phyloP scores from a whole-genome alignment of 371 early-diverging fungal species.

The Mortierella sp. region DNA sequence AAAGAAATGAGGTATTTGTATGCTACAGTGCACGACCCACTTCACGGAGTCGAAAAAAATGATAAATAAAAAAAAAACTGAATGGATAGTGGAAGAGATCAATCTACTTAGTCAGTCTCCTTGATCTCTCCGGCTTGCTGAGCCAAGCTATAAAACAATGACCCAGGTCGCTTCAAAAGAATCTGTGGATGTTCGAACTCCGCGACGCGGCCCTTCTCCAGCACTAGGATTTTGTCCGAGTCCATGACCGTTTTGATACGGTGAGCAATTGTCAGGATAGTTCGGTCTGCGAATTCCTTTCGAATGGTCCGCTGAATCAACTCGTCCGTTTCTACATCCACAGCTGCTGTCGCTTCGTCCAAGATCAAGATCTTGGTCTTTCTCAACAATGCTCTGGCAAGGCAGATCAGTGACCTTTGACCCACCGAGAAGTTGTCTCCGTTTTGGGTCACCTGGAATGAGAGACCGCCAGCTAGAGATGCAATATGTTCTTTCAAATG shows the following conservation, averaged over 20 bases:
- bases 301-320: conserved; percentile 73
- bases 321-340: conserved; percentile 73
- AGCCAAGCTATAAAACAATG: conserved; percentile 68
- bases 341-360: conserved; percentile 76
- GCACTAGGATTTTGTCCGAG: conserved; percentile 82
- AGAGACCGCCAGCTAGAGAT: conserved; percentile 57
- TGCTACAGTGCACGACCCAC: no score
- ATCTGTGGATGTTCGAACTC: conserved; percentile 75
- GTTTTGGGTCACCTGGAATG: conserved; percentile 49
- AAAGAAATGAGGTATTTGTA: no score
- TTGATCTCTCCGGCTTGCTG: conserved; percentile 52
- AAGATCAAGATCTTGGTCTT: conserved; percentile 69
- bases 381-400: conserved; percentile 71
- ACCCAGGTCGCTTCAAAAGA: conserved; percentile 60
- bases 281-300: conserved; percentile 51
- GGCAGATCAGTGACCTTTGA: conserved; percentile 73
- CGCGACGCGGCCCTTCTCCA: conserved; percentile 75
- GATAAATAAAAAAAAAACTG: no score
- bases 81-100: no score
- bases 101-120: conserved; percentile 6
- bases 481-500: conserved; percentile 62
- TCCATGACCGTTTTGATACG: conserved; percentile 75
- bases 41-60: no score
- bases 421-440: conserved; percentile 74
- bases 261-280: conserved; percentile 50